Evolutionary conservation across 345 rosid genomes (phyloP), one percentile per base, ranked within the genome.

Genomic region (Anastatica hierochuntica): DNA sequence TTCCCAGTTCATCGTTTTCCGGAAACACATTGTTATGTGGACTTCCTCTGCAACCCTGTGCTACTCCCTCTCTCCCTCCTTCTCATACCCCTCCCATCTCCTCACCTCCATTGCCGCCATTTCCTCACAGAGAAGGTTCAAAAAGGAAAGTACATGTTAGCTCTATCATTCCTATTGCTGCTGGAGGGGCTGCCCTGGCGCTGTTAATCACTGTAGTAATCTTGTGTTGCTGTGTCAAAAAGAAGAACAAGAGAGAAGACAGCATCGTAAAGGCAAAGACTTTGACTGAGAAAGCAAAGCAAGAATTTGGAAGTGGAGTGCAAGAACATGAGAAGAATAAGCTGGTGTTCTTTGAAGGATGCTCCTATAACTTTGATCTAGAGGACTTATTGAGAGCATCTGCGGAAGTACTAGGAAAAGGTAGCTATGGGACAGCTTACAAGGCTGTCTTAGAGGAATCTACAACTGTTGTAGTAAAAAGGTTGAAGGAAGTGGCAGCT

Each of bases 351-450:
- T 85, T 83, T 49, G 89, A 81, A 60, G 95, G 94, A 2, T 79
- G 81, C 49, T 70, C 75, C 1, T 85, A 81, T 46, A 77, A 77
- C 49, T 90, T 90, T 62, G 95, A 85, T 64, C 77, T 90, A 5
- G 95, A 90, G 66, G 94, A 90, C 65, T 67, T 90, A 30, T 51
- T 90, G 61, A 85, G 95, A 68, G 95, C 95, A 55, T 85, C 97
- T 0, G 97, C 95, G 20, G 97, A 90, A 68, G 90, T 90, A 14
- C 66, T 90, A 21, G 97, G 97, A 40, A 90, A 85, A 49, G 97
- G 97, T 35, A 81, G 84, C 13, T 82, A 70, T 52, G 95, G 97
- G 50, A 85, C 83, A 0, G 77, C 97, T 13, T 90, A 90, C 57
- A 90, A 90, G 71, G 97, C 95, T 8, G 77, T 84, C 31, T 68